phyloP scores from a whole-genome alignment of 1,284 basidiomycete species.

The Trametes pubescens region DNA sequence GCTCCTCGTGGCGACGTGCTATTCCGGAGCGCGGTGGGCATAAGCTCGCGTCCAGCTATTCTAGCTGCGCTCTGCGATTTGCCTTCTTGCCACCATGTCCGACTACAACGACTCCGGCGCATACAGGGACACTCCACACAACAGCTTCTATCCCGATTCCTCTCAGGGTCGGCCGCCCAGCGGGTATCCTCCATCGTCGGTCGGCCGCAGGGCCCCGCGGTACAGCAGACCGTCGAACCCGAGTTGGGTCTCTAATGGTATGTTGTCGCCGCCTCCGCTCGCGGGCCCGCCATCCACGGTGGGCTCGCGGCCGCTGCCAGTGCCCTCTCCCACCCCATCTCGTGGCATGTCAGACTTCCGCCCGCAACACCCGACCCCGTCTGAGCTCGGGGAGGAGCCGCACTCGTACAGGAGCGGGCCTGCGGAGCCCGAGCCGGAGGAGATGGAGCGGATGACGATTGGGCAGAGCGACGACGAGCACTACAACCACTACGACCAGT shows the following conservation, averaged over 20 bases:
- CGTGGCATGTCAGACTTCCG: slow-evolving; percentile 23
- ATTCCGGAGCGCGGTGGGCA: slow-evolving; percentile 7
- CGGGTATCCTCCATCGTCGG: slow-evolving; percentile 20
- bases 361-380: slow-evolving; percentile 19
- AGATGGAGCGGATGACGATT: slow-evolving; percentile 30
- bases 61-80: slow-evolving; percentile 13
- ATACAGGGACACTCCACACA: slow-evolving; percentile 21
- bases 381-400: slow-evolving; percentile 18
- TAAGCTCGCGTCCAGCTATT: slow-evolving; percentile 6
- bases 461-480: slow-evolving; percentile 24
- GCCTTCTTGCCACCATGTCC: slow-evolving; percentile 27
- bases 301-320: slow-evolving; percentile 22
- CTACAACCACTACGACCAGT: slow-evolving; percentile 2
- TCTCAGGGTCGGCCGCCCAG: slow-evolving; percentile 21
- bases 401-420: slow-evolving; percentile 13
- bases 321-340: slow-evolving; percentile 28
- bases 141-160: slow-evolving; percentile 31
- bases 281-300: slow-evolving; percentile 22
- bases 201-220: slow-evolving; percentile 20
- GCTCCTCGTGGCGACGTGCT: slow-evolving; percentile 31
- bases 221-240: slow-evolving; percentile 31
- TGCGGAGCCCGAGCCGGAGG: slow-evolving; percentile 21
- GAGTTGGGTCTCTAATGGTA: slow-evolving; percentile 33
- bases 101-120: slow-evolving; percentile 24
- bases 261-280: slow-evolving; percentile 19